A percentile compares a stretch with the other conserved stretches of the same genome.
phyloP scores from a whole-genome alignment of 352 stramenopile species.

The Sclerospora graminicola region DNA sequence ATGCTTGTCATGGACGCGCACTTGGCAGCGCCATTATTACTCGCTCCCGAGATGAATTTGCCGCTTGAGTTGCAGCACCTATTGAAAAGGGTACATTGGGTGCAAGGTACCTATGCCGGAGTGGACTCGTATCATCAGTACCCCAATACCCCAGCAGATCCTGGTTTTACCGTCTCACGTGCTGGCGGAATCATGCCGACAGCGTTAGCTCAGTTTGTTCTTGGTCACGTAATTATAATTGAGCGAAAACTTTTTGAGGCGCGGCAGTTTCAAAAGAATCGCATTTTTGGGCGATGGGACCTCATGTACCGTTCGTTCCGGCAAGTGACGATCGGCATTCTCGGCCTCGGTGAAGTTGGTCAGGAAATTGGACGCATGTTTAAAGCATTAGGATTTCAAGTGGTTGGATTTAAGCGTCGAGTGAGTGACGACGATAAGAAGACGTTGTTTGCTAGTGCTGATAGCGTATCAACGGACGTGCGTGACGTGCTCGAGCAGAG shows the following conservation, averaged over 20 bases:
- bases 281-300: conserved; percentile 23
- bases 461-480: conserved; percentile 36
- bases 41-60: conserved; percentile 24
- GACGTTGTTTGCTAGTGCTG: conserved; percentile 13
- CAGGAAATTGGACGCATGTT: conserved; percentile 41
- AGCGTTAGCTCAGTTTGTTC: conserved; percentile 37
- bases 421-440: conserved; percentile 16
- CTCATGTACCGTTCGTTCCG: conserved; percentile 31
- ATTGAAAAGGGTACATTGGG: conserved; percentile 36
- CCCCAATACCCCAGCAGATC: conserved; percentile 6
- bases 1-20: conserved; percentile 26
- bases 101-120: conserved; percentile 44
- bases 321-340: conserved; percentile 40
- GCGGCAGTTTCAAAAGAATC: conserved; percentile 19
- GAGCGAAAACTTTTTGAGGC: conserved; percentile 34
- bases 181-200: conserved; percentile 44
- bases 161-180: conserved; percentile 33
- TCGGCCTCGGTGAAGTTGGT: conserved; percentile 52
- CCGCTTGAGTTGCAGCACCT: conserved; percentile 27
- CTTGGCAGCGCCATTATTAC: conserved; percentile 22
- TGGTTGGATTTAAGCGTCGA: conserved; percentile 57
- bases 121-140: conserved; percentile 37
- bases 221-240: conserved; percentile 36
- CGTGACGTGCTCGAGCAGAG: conserved; percentile 31
- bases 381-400: conserved; percentile 45